Evolutionary conservation across 2,329 filamentous ascomycete species (phyloP), one percentile per base, ranked within the genome.

Genomic region (Fusarium subglutinans): DNA sequence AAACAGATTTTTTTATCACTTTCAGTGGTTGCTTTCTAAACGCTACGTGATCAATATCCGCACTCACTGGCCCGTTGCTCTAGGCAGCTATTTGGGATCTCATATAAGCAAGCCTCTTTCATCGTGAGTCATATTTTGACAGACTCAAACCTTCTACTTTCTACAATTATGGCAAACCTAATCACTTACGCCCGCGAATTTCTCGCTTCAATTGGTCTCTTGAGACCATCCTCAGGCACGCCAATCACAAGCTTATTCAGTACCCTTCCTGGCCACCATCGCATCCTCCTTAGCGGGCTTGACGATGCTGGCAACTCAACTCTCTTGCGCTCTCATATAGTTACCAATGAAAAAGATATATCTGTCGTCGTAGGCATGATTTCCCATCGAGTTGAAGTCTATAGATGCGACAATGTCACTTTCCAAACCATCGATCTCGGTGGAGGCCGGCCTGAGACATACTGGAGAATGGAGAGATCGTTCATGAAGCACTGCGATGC

Each of bases 101-200:
- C 30, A 37, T 51, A 37, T 58, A 58, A 58, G 35, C 40, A 58
- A 58, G 35, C 40, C 8, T 26, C 24, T 28, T 18, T 2, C 41
- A n/a, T 28, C 14, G n/a, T 50, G 14, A 35, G 18, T 48, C 55
- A 48, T 37, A 12, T 26, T 13, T 11, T 2, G 4, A 3, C 24
- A 37, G 17, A n/a, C n/a, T 22, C 6, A 28, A 48, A 0, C 6
- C 9, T 2, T 28, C 15, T 5, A 0, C 6, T 60, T 33, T 2
- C n/a, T 22, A 18, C 14, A 24, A 28, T 12, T 3, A 60, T 47
- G 33, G 1, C n/a, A 9, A 18, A 10, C 7, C 4, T 59, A 8
- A 20, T 63, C 3, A 7, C 14, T 2, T 63, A 40, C 4, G 26
- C 26, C 12, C 53, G 53, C 20, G 14, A 47, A 3, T 40, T 45